Base-by-base conservation (phyloP, 2,329 filamentous ascomycete species). In the Keithomyces neogunnii region DNA sequence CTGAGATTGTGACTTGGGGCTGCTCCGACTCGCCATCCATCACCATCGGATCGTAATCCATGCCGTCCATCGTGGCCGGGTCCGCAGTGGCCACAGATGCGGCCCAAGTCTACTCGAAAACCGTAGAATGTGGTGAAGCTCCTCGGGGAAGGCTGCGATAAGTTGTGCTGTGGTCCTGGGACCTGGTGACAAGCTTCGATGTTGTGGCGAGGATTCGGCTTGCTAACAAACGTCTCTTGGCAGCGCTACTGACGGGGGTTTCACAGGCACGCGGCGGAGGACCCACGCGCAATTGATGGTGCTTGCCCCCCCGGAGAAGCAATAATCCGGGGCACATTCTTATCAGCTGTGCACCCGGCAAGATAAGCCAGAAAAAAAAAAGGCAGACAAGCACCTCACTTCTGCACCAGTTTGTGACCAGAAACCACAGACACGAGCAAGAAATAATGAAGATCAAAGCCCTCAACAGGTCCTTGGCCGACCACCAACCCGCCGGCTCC, bases 401-500 rank as follows among this genome's bases (percentile, higher is more conserved):
- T 19, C 19, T 19, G 19, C 19, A 19, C 19, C 19, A 19, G n/a
- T n/a, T 19, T 19, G 19, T 19, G 19, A 19, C 19, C 19, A 19
- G 19, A 19, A 19, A 19, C 19, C 19, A 19, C 19, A 19, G 19
- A 19, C 19, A 19, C 19, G 47, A 47, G 42, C 39, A 40, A 57
- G 60, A 64, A 64, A 64, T 62, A 60, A 73, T 73, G 80, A 83
- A 81, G 70, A 79, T 83, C 61, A 82, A 82, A 70, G 82, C 85
- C 49, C 78, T 89, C 60, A 82, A 76, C 57, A 81, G 85, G 59
- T 81, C 85, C 31, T 72, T 81, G 42, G 74, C 79, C 61, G 78
- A 81, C 52, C 77, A 83, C 59, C 84, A 87, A 67, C 77, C 84
- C 31, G 77, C 84, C 19, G 85, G 85, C 54, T 82, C 82, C 51